Evolutionary conservation across 768 basidiomycete genomes (phyloP), one percentile per base, ranked within the genome.

Genomic region (Trametes cinnabarina): DNA sequence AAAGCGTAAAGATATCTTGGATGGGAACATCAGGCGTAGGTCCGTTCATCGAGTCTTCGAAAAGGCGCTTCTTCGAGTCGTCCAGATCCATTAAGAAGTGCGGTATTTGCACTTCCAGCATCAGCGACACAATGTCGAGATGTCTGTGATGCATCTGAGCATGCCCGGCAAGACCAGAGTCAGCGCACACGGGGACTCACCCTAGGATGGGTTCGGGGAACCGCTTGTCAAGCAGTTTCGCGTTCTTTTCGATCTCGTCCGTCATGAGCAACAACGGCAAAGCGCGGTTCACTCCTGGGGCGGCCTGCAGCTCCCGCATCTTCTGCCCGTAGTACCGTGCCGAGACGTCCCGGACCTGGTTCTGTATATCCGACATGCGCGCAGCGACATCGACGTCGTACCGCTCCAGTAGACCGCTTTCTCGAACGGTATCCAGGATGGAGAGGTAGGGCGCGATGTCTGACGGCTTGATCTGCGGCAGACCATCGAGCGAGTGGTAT

Each of bases 11-110:
- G 25, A 95, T 85, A 68, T 98, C 94, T 63, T 92, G 88, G 47
- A 95, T 93, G 1, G 88, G 90, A 3, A 94, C 83, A 61, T 91
- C 90, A 5, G 92, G 92, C 8, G 88, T 91, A 1, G 92, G 90
- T 3, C 88, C 89, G 66, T 90, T 92, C 84, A 85, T 87, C 8
- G 90, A 92, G 11, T 88, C 87, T 67, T 92, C 90, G 58, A 90
- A 84, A 5, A 94, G 73, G 26, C 84, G 82, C 71, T 88, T 87
- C 66, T 87, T 85, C 10, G 86, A 85, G 40, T 74, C 77, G 61
- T 88, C 82, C 23, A 94, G 65, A 32, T 92, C 92, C 23, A 73
- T 71, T 8, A 92, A 66, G 64, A 86, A 82, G 55, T 82, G 75
- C 7, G 92, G 91, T 5, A 91, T 74, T 19, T 79, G 76, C 14